Percentiles rank a stretch among this genome's conserved stretches.
These are phyloP conservation scores for Gillenia trifoliata DNA, from an alignment of 306 rosid genomes.

Conservation along the genomic window DNA sequence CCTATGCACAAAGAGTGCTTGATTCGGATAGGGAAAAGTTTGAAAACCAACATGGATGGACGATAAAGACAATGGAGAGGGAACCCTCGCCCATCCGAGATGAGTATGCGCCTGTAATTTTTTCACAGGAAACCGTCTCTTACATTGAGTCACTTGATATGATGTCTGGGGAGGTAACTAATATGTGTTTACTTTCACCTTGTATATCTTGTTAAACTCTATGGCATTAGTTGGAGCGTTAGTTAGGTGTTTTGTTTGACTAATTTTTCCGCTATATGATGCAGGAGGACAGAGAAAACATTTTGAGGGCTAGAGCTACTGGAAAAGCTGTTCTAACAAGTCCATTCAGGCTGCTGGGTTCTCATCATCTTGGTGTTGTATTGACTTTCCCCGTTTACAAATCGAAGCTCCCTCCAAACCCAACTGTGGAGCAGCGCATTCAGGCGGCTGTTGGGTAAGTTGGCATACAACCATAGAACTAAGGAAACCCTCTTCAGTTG, in stretches of 20 bases:
- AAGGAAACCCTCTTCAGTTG: background rate
- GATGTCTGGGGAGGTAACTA: conserved; percentile 98
- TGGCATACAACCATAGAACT: background rate
- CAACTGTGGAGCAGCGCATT: conserved; percentile 62
- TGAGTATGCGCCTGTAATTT: conserved; percentile 96
- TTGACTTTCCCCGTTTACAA: conserved; percentile 97
- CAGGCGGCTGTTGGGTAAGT: conserved; percentile 92
- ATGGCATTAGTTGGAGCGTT: background rate
- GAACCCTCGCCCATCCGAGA: conserved; percentile 74
- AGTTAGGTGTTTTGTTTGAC: conserved; percentile 6
- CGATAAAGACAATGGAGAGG: conserved; percentile 85
- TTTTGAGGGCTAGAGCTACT: conserved; percentile 93
- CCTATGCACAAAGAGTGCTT: conserved; percentile 81
- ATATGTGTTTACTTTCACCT: background rate
- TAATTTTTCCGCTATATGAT: conserved; percentile 18
- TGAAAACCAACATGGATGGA: conserved; percentile 86
- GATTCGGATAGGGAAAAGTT: conserved; percentile 70
- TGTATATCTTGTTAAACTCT: conserved; percentile 9
- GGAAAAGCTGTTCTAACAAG: conserved; percentile 98
- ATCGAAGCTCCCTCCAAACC: conserved; percentile 64
- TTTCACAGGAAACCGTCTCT: conserved; percentile 82
- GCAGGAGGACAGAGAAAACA: conserved; percentile 96
- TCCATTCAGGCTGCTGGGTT: conserved; percentile 80
- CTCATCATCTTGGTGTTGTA: conserved; percentile 99
- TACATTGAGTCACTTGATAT: conserved; percentile 91